Conservation (phyloP, 352 stramenopile species). For the Phytophthora syringae region DNA sequence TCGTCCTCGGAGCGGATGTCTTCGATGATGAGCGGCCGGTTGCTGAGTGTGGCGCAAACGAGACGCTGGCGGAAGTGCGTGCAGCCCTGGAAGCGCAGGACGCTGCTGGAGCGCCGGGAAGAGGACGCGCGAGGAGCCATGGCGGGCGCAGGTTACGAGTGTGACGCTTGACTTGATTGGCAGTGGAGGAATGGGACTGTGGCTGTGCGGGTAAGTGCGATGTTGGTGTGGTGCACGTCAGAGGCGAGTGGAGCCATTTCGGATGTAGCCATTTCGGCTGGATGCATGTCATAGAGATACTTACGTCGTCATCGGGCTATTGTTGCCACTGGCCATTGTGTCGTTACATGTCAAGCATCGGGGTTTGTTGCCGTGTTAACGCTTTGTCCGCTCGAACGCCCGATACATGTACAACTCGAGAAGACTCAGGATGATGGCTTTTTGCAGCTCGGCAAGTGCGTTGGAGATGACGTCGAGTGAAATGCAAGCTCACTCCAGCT, state of each 20-base stretch:
- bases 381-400: too few relatives aligned
- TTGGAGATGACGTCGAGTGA: too few relatives aligned
- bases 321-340: too few relatives aligned
- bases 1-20: constrained; percentile 96
- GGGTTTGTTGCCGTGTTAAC: too few relatives aligned
- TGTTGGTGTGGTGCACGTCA: neutral
- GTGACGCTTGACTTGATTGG: constrained; percentile 6
- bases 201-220: neutral
- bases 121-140: constrained; percentile 22
- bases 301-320: too few relatives aligned
- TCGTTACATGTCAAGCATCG: too few relatives aligned
- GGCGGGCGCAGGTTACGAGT: neutral
- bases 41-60: constrained; percentile 92
- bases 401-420: too few relatives aligned
- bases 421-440: too few relatives aligned
- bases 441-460: too few relatives aligned
- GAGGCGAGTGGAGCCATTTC: neutral
- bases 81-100: constrained; percentile 77
- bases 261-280: neutral
- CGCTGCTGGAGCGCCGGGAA: constrained; percentile 29
- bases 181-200: neutral
- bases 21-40: constrained; percentile 93
- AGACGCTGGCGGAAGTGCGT: constrained; percentile 96
- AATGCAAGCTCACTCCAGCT: neutral
- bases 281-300: too few relatives aligned